A percentile compares a stretch with the other conserved stretches of the same genome.
phyloP scores from a whole-genome alignment of 805 yeast species.

The Isabelozyma rhagii region DNA sequence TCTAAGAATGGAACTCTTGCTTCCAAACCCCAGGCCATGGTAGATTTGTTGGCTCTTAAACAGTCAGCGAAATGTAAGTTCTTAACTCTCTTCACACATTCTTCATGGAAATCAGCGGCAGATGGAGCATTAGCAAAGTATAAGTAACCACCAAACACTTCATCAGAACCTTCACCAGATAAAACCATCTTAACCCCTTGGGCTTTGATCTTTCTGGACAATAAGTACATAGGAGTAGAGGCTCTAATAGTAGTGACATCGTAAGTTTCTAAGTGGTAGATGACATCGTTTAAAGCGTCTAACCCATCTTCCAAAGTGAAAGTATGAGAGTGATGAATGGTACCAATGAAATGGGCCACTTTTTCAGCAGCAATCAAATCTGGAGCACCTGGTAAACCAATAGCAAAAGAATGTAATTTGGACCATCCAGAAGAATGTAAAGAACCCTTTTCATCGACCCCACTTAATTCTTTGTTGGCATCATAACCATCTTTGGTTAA shows the following conservation, averaged over 20 bases:
- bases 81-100: constrained; percentile 93
- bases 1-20: constrained; percentile 99
- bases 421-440: constrained; percentile 75
- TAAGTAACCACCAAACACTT: constrained; percentile 96
- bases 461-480: constrained; percentile 74
- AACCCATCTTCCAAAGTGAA: constrained; percentile 96
- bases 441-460: constrained; percentile 87
- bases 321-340: constrained; percentile 96
- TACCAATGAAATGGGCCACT: constrained; percentile 94
- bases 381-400: constrained; percentile 97
- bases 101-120: constrained; percentile 89
- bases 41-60: constrained; percentile 97
- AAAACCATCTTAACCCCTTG: constrained; percentile 99
- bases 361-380: constrained; percentile 94
- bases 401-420: constrained; percentile 90
- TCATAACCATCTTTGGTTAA: constrained; percentile 48
- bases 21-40: constrained; percentile 99
- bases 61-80: constrained; percentile 97
- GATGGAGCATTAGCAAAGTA: constrained; percentile 97
- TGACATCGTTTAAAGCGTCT: constrained; percentile 92
- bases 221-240: constrained; percentile 96
- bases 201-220: constrained; percentile 96
- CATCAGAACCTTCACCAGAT: constrained; percentile 99
- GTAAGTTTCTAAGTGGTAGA: constrained; percentile 92
- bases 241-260: constrained; percentile 99